These are phyloP conservation scores for Alternaria sp. DNA, from an alignment of 2,329 filamentous ascomycete species.

Conservation along the genomic window DNA sequence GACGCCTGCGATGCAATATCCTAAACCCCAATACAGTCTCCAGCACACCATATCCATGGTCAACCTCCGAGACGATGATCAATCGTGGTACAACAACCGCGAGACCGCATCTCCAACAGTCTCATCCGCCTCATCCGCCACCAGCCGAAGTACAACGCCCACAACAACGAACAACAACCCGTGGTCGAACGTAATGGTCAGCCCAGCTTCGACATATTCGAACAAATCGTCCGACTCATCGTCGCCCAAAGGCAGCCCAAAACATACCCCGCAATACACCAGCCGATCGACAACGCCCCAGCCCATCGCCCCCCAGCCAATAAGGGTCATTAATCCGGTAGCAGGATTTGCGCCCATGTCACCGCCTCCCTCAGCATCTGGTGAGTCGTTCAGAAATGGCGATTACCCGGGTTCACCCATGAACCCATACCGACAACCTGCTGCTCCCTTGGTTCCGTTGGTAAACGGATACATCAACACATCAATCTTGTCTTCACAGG, in stretches of 20 bases:
- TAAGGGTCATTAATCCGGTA: conserved; percentile 40
- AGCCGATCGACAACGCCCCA: conserved; percentile 44
- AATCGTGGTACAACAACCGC: conserved; percentile 43
- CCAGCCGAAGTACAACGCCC: conserved; percentile 46
- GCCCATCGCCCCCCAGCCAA: conserved; percentile 45
- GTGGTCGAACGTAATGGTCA: conserved; percentile 46
- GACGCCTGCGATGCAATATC: conserved; percentile 36
- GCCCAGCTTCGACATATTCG: conserved; percentile 37
- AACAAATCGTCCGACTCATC: conserved; percentile 39
- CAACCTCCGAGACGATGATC: conserved; percentile 46
- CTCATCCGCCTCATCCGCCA: conserved; percentile 49
- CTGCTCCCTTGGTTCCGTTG: conserved; percentile 34
- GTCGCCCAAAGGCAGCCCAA: conserved; percentile 46
- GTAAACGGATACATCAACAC: conserved; percentile 48
- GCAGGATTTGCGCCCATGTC: conserved; percentile 45
- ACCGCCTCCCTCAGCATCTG: conserved; percentile 35
- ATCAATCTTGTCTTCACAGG: conserved; percentile 43
- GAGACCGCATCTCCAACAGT: conserved; percentile 45
- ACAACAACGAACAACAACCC: conserved; percentile 47
- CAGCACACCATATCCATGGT: conserved; percentile 50
- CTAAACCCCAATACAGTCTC: conserved; percentile 44
- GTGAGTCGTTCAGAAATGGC: conserved; percentile 35
- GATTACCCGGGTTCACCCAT: conserved; percentile 41
- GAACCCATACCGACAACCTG: conserved; percentile 45
- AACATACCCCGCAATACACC: conserved; percentile 46